Conservation (phyloP, 257 asterid species). For the Eustoma russellianum region DNA sequence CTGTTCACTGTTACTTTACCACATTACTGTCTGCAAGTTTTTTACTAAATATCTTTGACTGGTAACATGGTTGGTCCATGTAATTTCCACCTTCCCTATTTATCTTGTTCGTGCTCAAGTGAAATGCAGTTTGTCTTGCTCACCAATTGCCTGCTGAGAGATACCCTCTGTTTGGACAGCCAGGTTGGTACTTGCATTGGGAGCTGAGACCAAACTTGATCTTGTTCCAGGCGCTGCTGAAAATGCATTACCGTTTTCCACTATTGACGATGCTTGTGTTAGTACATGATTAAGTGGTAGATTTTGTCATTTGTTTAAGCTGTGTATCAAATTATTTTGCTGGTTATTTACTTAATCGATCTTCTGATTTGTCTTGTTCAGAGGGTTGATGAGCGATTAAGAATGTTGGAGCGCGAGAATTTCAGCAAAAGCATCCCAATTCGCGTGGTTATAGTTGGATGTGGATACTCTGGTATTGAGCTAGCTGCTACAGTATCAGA, state of each 20-base stretch:
- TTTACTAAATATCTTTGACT: too few species aligned
- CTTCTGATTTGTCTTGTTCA: constrained; percentile 24
- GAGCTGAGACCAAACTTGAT: constrained; percentile 86
- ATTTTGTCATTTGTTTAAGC: neutral
- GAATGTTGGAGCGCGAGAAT: constrained; percentile 53
- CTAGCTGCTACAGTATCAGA: constrained; percentile 92
- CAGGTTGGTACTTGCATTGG: constrained; percentile 98
- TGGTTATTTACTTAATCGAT: constrained; percentile 11
- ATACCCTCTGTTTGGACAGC: constrained; percentile 53
- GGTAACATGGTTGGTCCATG: too few species aligned
- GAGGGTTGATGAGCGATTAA: constrained; percentile 71
- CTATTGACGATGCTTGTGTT: constrained; percentile 88
- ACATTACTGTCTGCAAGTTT: too few species aligned
- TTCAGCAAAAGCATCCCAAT: constrained; percentile 62
- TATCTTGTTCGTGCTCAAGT: too few species aligned
- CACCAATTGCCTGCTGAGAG: constrained; percentile 20
- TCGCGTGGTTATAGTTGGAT: constrained; percentile 82
- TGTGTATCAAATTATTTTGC: constrained; percentile 5
- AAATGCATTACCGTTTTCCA: constrained; percentile 86
- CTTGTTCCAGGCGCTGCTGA: constrained; percentile 81
- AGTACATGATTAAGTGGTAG: constrained; percentile 20
- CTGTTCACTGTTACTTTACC: too few species aligned
- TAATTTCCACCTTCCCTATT: too few species aligned
- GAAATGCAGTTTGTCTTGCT: neutral
- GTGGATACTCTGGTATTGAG: constrained; percentile 95